A percentile compares a stretch with the other conserved stretches of the same genome.
phyloP scores from a whole-genome alignment of 805 yeast species.

The Candida oleophila region DNA sequence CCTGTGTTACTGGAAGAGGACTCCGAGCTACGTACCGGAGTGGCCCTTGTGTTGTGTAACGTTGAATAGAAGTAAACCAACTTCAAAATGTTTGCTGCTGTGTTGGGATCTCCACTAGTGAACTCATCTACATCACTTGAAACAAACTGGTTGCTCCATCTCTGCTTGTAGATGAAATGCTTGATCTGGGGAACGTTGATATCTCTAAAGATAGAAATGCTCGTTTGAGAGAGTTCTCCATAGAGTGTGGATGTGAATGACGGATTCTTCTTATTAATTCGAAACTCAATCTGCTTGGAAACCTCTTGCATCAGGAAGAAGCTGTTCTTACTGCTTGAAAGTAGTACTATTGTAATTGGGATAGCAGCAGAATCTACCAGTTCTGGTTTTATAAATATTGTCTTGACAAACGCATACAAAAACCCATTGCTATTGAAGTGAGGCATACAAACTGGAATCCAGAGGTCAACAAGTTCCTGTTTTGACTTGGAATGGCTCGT shows the following conservation, averaged over 20 bases:
- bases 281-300: slow-evolving; percentile 49
- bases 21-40: slow-evolving; percentile 6
- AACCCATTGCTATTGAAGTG: slow-evolving; percentile 88
- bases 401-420: slow-evolving; percentile 72
- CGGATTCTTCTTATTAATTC: slow-evolving; percentile 19
- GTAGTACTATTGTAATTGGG: slow-evolving; percentile 43
- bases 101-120: slow-evolving; percentile 18
- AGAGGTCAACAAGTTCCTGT: slow-evolving; percentile 63
- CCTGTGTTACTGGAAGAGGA: background rate
- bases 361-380: slow-evolving; percentile 4
- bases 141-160: slow-evolving; percentile 63
- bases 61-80: slow-evolving; percentile 34
- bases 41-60: slow-evolving; percentile 25
- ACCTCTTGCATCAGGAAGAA: slow-evolving; percentile 73
- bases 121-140: slow-evolving; percentile 33
- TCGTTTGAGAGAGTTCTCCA: slow-evolving; percentile 20
- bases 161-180: slow-evolving; percentile 81
- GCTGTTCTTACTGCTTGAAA: slow-evolving; percentile 72
- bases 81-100: slow-evolving; percentile 29
- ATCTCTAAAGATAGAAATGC: slow-evolving; percentile 20
- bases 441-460: slow-evolving; percentile 94
- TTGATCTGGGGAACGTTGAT: slow-evolving; percentile 45
- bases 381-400: slow-evolving; percentile 9
- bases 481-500: slow-evolving; percentile 18
- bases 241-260: slow-evolving; percentile 19